phyloP scores from a whole-genome alignment of 768 basidiomycete species.

The Hortiboletus flavorubellus region DNA sequence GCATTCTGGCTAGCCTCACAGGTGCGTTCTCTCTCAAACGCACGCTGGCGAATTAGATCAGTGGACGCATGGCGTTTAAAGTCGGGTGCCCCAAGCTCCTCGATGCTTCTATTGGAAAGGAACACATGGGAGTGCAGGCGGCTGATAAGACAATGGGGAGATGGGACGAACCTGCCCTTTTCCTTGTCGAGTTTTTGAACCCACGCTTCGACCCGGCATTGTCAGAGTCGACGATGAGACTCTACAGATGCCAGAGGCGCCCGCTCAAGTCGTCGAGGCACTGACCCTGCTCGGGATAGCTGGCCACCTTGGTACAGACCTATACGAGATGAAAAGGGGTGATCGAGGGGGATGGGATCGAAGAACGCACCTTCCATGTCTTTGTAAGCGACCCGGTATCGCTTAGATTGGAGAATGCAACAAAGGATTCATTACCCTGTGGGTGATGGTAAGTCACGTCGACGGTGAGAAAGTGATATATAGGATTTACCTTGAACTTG shows the following conservation, averaged over 20 bases:
- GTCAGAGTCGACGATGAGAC: conserved; percentile 87
- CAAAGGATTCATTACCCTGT: conserved; percentile 91
- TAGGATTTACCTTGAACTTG: conserved; percentile 68
- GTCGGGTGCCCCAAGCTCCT: conserved; percentile 80
- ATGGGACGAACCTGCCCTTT: conserved; percentile 70
- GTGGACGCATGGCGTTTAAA: conserved; percentile 77
- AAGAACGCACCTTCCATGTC: conserved; percentile 76
- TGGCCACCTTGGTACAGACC: conserved; percentile 90
- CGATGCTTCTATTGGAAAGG: conserved; percentile 62
- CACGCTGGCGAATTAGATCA: conserved; percentile 77
- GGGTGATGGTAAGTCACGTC: conserved; percentile 13
- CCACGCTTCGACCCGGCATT: conserved; percentile 84
- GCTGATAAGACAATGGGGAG: not conserved
- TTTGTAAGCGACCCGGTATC: conserved; percentile 82
- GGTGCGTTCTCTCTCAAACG: conserved; percentile 75
- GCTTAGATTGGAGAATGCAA: conserved; percentile 85
- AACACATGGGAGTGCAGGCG: conserved; percentile 3
- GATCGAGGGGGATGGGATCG: conserved; percentile 2
- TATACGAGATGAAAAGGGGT: conserved; percentile 25
- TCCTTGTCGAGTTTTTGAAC: conserved; percentile 92
- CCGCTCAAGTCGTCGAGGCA: conserved; percentile 89
- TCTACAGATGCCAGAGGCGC: conserved; percentile 92
- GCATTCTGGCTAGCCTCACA: conserved; percentile 65
- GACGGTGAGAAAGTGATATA: not conserved
- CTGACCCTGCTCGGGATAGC: conserved; percentile 88